phyloP scores from a whole-genome alignment of 2,329 filamentous ascomycete genomes.

The Trichoderma breve region DNA sequence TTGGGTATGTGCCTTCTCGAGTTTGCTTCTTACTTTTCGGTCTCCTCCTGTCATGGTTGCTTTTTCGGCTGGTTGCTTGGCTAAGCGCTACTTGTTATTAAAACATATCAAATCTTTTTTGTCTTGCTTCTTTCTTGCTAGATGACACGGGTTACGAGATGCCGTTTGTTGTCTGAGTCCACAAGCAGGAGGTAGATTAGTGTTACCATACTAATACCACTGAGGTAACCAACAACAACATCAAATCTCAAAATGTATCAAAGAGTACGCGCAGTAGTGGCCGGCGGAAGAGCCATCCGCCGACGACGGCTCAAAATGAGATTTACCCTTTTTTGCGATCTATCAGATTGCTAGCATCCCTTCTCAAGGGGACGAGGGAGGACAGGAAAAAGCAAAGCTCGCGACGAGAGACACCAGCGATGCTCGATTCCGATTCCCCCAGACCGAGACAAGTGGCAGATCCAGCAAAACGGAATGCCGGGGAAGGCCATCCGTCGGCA shows the following conservation, averaged over 20 bases:
- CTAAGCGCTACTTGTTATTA: neutral
- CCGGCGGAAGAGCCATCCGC: neutral
- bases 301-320: neutral
- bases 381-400: neutral
- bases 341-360: slow-evolving; percentile 3
- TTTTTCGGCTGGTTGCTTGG: neutral
- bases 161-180: neutral
- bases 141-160: neutral
- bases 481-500: slow-evolving; percentile 19
- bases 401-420: neutral
- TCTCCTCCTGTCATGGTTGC: neutral
- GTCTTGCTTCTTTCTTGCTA: neutral
- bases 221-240: neutral
- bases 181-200: neutral
- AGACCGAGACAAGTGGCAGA: slow-evolving; percentile 13
- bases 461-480: slow-evolving; percentile 20
- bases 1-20: neutral
- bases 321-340: neutral
- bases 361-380: neutral
- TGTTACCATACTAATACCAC: neutral
- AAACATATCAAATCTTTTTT: neutral
- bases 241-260: neutral
- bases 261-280: neutral
- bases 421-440: slow-evolving; percentile 13
- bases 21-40: neutral